Evolutionary conservation across 805 yeast species (phyloP), one percentile per base, ranked within the genome.

Genomic region (Jamesozyma jinghongensis): DNA sequence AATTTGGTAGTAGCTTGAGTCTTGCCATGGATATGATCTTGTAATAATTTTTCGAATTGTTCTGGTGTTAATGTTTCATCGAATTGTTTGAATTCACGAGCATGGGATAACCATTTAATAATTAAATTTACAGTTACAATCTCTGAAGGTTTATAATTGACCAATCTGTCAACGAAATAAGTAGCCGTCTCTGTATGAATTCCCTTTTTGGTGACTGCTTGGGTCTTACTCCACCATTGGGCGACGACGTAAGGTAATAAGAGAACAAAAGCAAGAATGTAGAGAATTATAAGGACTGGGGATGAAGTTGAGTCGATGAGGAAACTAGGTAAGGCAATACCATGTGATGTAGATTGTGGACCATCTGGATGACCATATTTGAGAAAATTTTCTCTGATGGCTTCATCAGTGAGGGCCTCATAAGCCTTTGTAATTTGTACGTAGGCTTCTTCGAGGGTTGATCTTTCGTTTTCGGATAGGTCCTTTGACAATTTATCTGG

Each of bases 361-460:
- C 98, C 98, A 66, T 92, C 99, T 4, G 99, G 99, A 59, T 94
- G 95, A 37, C 99, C 99, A 56, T 81, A 92, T 52, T 76, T 79
- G 53, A 81, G 67, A 61, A 75, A 87, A 59, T 92, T 92, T 51
- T 84, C 85, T 53, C 77, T 82, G 3, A 85, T 78, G 10, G 70
- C 73, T 51, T 85, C 96, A 63, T 92, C 97, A 12, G 98, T 94
- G 48, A 92, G 73, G 0, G 98, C 85, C 63, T 87, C 84, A 66
- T 94, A 87, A 19, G 99, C 99, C 63, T 85, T 84, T 44, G 85
- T 81, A 53, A 92, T 83, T 50, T 76, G 71, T 30, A 88, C 90
- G 61, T 76, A 92, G 32, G 74, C 74, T 41, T 80, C 77, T 63
- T 90, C 97, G 62, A 83, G 67, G 19, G 66, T 73, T 32, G 64